A percentile compares a stretch with the other conserved stretches of the same genome.
Evolutionary conservation across 805 yeast species (phyloP).

Genomic region (Sugiyamaella americana): DNA sequence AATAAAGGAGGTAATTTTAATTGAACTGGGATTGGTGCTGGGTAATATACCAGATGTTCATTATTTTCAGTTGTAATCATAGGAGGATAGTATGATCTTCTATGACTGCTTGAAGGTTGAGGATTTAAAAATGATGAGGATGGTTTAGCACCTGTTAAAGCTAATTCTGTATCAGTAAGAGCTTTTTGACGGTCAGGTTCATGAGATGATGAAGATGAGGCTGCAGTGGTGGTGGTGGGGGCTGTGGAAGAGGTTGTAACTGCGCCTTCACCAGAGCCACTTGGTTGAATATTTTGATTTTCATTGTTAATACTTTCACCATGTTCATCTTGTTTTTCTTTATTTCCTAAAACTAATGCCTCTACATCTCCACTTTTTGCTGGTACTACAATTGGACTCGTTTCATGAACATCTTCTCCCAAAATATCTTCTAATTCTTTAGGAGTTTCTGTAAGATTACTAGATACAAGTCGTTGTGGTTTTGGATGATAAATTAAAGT

Average conservation of each 20-base stretch:
- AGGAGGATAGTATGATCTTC: constrained; percentile 5
- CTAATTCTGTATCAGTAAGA: background rate
- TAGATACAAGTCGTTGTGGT: constrained; percentile 20
- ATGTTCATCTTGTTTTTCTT: too few species aligned
- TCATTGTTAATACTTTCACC: background rate
- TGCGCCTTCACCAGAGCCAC: background rate
- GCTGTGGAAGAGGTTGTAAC: too few species aligned
- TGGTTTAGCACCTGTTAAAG: background rate
- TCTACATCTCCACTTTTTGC: too few species aligned
- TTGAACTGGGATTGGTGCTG: constrained; percentile 34
- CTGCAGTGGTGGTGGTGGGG: too few species aligned
- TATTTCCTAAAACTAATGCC: too few species aligned
- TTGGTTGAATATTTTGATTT: background rate
- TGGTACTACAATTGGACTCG: background rate
- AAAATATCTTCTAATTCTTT: background rate
- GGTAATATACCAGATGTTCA: constrained; percentile 23
- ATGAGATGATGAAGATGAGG: background rate
- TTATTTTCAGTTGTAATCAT: constrained; percentile 4
- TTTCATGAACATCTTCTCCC: background rate
- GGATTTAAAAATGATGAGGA: background rate
- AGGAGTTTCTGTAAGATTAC: background rate
- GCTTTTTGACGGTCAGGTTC: background rate
- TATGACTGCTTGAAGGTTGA: background rate
- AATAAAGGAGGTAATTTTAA: constrained; percentile 32
- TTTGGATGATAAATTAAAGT: constrained; percentile 19